A percentile compares a stretch with the other conserved stretches of the same genome.
Conservation (phyloP, 2,329 filamentous ascomycete species). For the Alternaria triticina region DNA sequence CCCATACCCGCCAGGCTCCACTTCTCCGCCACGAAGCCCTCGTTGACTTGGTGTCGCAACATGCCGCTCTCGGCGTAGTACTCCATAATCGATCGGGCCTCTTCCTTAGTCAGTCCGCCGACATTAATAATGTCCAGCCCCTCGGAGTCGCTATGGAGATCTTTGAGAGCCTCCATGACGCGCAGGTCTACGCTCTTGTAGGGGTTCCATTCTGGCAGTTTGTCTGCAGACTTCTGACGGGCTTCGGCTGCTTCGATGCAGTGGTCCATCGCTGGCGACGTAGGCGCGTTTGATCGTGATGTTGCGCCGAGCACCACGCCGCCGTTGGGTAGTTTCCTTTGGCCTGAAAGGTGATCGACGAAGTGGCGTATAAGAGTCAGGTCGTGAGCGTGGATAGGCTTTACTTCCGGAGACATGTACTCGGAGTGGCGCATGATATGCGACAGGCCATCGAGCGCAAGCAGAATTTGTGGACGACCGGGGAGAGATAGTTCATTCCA, state of each 20-base stretch:
- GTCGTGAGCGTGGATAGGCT: constrained; percentile 85
- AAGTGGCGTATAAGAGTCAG: constrained; percentile 78
- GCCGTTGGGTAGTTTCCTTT: constrained; percentile 68
- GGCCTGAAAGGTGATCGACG: constrained; percentile 67
- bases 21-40: constrained; percentile 76
- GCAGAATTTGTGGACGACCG: constrained; percentile 68
- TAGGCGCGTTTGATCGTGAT: constrained; percentile 72
- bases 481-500: constrained; percentile 76
- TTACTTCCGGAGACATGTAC: constrained; percentile 74
- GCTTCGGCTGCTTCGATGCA: constrained; percentile 62
- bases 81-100: constrained; percentile 83
- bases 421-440: constrained; percentile 80
- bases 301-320: constrained; percentile 79
- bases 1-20: constrained; percentile 85
- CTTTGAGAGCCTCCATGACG: constrained; percentile 56
- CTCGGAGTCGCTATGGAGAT: constrained; percentile 44
- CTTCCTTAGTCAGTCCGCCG: constrained; percentile 72
- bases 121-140: constrained; percentile 60
- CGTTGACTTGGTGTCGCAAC: constrained; percentile 72
- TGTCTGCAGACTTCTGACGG: constrained; percentile 43
- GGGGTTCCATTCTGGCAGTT: constrained; percentile 55
- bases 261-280: constrained; percentile 70
- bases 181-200: constrained; percentile 61
- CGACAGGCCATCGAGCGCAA: constrained; percentile 78
- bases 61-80: constrained; percentile 91